Evolutionary conservation across 768 basidiomycete species (phyloP).

Genomic region (Leccinum disarticulatum): DNA sequence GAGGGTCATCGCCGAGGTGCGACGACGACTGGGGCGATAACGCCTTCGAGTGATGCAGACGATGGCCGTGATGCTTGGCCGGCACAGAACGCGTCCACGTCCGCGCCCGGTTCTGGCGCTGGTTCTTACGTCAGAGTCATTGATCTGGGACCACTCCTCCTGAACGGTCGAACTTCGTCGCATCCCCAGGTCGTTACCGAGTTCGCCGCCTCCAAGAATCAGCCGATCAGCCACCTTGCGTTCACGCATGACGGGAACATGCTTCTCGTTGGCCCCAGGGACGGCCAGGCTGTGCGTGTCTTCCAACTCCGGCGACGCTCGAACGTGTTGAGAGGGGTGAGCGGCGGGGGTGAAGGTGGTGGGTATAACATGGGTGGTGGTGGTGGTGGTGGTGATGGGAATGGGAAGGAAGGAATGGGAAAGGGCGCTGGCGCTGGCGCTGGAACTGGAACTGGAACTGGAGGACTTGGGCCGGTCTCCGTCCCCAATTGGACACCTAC

Average conservation of each 20-base stretch:
- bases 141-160: slow-evolving; percentile 46
- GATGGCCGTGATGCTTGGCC: slow-evolving; percentile 8
- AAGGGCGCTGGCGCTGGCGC: slow-evolving; percentile 3
- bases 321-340: slow-evolving; percentile 17
- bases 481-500: slow-evolving; percentile 4
- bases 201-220: slow-evolving; percentile 48
- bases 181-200: slow-evolving; percentile 41
- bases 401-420: not conserved
- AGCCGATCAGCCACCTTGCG: slow-evolving; percentile 44
- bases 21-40: slow-evolving; percentile 7
- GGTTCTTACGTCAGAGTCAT: slow-evolving; percentile 56
- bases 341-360: not conserved
- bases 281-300: slow-evolving; percentile 54
- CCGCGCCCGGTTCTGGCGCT: slow-evolving; percentile 14
- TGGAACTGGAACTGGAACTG: not conserved
- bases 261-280: slow-evolving; percentile 49
- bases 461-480: not conserved
- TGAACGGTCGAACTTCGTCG: slow-evolving; percentile 19
- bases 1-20: slow-evolving; percentile 20
- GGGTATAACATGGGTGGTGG: not conserved
- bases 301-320: slow-evolving; percentile 41
- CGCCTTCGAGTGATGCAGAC: slow-evolving; percentile 15
- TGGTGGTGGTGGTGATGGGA: not conserved
- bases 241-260: slow-evolving; percentile 57
- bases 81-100: not conserved